Evolutionary conservation across 805 yeast genomes (phyloP).

Genomic region (Saccharomycopsis sp.): DNA sequence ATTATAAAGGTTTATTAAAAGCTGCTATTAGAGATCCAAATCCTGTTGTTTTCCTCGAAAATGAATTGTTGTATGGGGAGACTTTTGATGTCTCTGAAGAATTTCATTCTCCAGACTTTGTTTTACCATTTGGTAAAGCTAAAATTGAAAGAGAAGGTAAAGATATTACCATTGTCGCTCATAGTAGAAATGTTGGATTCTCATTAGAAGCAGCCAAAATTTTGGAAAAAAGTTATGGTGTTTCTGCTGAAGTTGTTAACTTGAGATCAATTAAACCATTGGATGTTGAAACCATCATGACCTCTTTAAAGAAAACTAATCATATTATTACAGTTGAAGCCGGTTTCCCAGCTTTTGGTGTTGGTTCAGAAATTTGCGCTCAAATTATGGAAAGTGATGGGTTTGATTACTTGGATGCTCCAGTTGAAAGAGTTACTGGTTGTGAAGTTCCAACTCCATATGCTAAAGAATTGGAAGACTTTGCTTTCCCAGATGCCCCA

Average conservation of each 20-base stretch:
- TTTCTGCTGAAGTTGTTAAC: constrained; percentile 89
- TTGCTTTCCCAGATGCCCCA: constrained; percentile 97
- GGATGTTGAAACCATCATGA: constrained; percentile 79
- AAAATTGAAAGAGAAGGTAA: constrained; percentile 91
- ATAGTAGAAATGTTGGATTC: constrained; percentile 83
- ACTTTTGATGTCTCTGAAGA: constrained; percentile 85
- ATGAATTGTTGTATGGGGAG: constrained; percentile 92
- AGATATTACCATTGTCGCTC: constrained; percentile 84
- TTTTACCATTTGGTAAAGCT: constrained; percentile 91
- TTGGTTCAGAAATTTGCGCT: constrained; percentile 96
- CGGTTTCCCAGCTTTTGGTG: constrained; percentile 97
- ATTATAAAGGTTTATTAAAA: constrained; percentile 90
- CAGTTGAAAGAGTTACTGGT: constrained; percentile 97
- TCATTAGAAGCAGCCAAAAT: constrained; percentile 86
- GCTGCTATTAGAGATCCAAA: constrained; percentile 98
- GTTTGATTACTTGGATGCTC: constrained; percentile 96
- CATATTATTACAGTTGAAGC: constrained; percentile 95
- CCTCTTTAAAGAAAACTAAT: constrained; percentile 92
- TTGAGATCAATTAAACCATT: constrained; percentile 95
- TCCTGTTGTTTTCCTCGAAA: constrained; percentile 93
- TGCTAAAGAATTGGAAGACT: constrained; percentile 91
- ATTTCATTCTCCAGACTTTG: constrained; percentile 79
- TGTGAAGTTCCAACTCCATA: constrained; percentile 99
- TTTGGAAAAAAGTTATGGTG: constrained; percentile 77
- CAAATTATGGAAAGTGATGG: constrained; percentile 98